Evolutionary conservation across 768 basidiomycete genomes (phyloP).

Genomic region (Botryobasidium botryosum): DNA sequence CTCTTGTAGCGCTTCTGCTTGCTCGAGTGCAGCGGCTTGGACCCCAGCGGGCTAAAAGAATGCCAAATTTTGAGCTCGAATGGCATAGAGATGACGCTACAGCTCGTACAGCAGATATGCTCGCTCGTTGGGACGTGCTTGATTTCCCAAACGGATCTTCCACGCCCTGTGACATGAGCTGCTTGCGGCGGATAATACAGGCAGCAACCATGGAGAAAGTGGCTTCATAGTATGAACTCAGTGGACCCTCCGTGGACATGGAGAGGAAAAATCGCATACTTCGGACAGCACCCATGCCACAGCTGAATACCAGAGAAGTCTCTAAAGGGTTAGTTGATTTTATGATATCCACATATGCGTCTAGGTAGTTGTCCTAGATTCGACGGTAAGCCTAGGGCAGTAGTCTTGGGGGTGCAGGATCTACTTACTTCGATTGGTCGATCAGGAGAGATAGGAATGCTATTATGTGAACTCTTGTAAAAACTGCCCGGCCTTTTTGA

Average conservation of each 20-base stretch:
- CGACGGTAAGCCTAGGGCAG: neutral
- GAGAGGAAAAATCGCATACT: slow-evolving; percentile 12
- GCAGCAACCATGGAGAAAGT: slow-evolving; percentile 98
- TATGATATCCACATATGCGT: slow-evolving; percentile 77
- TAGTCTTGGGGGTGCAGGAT: neutral
- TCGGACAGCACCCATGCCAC: slow-evolving; percentile 92
- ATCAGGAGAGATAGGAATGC: slow-evolving; percentile 90
- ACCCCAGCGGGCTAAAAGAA: slow-evolving; percentile 7
- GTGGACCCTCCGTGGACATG: neutral
- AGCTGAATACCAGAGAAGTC: slow-evolving; percentile 82
- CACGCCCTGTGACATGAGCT: slow-evolving; percentile 42
- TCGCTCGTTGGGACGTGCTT: slow-evolving; percentile 12
- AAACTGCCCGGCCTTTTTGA: slow-evolving; percentile 3
- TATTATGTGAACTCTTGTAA: too few species aligned
- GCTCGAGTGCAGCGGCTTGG: slow-evolving; percentile 31
- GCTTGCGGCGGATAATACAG: slow-evolving; percentile 64
- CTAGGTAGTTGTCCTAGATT: slow-evolving; percentile 77
- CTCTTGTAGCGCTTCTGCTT: slow-evolving; percentile 67
- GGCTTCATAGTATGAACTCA: slow-evolving; percentile 23
- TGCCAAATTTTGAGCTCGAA: too few species aligned
- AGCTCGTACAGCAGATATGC: slow-evolving; percentile 20
- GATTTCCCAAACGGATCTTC: slow-evolving; percentile 55
- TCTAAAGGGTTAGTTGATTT: slow-evolving; percentile 57
- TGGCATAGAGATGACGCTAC: neutral
- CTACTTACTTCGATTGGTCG: slow-evolving; percentile 64